Percentiles rank a stretch among this genome's conserved stretches.
Conservation (phyloP, 2,329 filamentous ascomycete genomes). For the Trichothecium roseum region DNA sequence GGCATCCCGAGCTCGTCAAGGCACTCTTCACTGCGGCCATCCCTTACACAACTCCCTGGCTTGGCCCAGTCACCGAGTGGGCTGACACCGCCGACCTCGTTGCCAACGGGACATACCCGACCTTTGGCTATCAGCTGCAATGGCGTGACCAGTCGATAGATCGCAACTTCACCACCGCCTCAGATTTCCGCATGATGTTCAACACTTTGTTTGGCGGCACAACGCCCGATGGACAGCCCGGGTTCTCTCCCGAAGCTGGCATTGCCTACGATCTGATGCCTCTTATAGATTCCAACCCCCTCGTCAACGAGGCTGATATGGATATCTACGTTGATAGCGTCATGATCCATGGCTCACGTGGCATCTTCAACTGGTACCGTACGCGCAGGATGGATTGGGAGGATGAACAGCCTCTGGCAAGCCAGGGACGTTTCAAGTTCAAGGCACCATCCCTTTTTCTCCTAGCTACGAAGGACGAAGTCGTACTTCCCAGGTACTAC, state of each 20-base stretch:
- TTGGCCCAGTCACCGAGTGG: constrained; percentile 23
- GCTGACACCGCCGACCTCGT: constrained; percentile 46
- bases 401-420: constrained; percentile 52
- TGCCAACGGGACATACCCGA: constrained; percentile 38
- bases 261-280: constrained; percentile 48
- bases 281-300: constrained; percentile 46
- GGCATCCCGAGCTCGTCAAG: constrained; percentile 55
- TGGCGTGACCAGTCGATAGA: constrained; percentile 54
- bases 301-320: constrained; percentile 56
- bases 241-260: constrained; percentile 48
- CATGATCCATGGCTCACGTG: constrained; percentile 56
- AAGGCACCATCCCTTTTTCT: constrained; percentile 59
- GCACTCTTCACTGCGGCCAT: constrained; percentile 67
- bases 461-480: constrained; percentile 53
- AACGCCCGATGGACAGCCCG: constrained; percentile 37
- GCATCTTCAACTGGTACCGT: constrained; percentile 76
- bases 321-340: constrained; percentile 67
- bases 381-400: constrained; percentile 57
- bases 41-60: constrained; percentile 47
- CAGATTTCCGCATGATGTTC: constrained; percentile 54
- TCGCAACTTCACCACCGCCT: constrained; percentile 35
- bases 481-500: constrained; percentile 58
- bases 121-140: constrained; percentile 69
- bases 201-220: constrained; percentile 55
- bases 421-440: constrained; percentile 40